phyloP scores from a whole-genome alignment of 306 rosid species.

The Luffa aegyptiaca region DNA sequence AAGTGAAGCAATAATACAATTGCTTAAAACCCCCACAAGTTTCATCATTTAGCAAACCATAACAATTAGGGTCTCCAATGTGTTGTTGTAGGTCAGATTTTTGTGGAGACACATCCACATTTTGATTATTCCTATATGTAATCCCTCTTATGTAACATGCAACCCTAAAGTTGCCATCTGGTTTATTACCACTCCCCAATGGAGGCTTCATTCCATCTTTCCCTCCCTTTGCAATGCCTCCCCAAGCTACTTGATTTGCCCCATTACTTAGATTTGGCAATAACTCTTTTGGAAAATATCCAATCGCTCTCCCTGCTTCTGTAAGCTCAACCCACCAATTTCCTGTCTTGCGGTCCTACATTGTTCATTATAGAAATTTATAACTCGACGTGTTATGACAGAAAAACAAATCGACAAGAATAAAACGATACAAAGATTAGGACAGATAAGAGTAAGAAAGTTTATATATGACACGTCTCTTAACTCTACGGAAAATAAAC shows the following conservation, averaged over 20 bases:
- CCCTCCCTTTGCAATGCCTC: slow-evolving; percentile 5
- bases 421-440: too few relatives aligned
- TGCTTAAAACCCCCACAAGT: neutral
- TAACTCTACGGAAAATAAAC: too few relatives aligned
- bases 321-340: slow-evolving; percentile 15
- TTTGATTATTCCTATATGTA: too few relatives aligned
- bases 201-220: slow-evolving; percentile 1
- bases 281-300: slow-evolving; percentile 21
- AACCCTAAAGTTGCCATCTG: neutral
- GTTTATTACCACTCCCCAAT: slow-evolving; percentile 14
- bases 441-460: too few relatives aligned
- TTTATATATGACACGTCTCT: too few relatives aligned
- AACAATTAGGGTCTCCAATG: neutral
- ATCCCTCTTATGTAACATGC: too few relatives aligned
- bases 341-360: slow-evolving; percentile 9
- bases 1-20: neutral
- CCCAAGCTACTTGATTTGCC: slow-evolving; percentile 10
- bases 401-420: too few relatives aligned
- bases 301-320: neutral
- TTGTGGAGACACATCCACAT: neutral
- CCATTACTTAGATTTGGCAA: neutral
- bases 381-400: too few relatives aligned
- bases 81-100: neutral
- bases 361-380: neutral
- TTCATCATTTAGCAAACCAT: neutral